Evolutionary conservation across 169 alveolate genomes (phyloP), one percentile per base, ranked within the genome.

Genomic region (Cyclospora cayetanensis): DNA sequence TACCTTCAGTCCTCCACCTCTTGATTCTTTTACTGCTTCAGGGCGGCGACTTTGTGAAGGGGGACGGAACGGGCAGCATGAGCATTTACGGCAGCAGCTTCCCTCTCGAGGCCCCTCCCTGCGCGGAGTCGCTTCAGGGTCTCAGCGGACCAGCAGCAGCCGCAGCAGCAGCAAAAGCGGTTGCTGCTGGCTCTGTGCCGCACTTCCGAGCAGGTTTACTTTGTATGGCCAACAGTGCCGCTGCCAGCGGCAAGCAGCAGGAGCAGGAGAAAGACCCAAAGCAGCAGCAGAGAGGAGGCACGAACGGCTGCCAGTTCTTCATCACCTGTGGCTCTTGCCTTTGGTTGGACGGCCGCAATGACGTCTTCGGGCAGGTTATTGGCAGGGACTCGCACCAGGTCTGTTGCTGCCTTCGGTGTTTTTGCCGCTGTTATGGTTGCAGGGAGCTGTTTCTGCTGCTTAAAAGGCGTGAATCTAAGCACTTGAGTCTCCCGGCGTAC

Each of bases 1-100:
- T 50, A 29, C 5, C 72, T 41, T 43, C 52, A 11, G 1, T 85
- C 20, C 12, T 35, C 43, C 68, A 22, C 15, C 31, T 35, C 41
- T 31, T 27, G 31, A 39, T 82, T 72, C 77, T 82, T 42, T 34
- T 34, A 5, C 35, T 27, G 27, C 39, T 80, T 55, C 99, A 99
- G 96, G 99, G 99, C 27, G 99, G 99, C 43, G 99, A 99, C 94
- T 97, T 98, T 91, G 98, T 99, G 79, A 96, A 95, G 91, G 98
- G 97, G 63, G 98, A 98, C 95, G 99, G 99, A 65, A 96, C 99
- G 22, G 99, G 99, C 35, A 98, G 99, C 55, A 95, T 95, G 95
- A 96, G 99, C 43, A 97, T 99, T 86, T 99, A 98, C 95, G 99
- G 99, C 60, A 96, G 97, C 79, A 95, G 96, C 46, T 98, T 98